These are phyloP conservation scores for Mytilinidion resinicola DNA, from an alignment of 495 filamentous ascomycete species.

Conservation along the genomic window DNA sequence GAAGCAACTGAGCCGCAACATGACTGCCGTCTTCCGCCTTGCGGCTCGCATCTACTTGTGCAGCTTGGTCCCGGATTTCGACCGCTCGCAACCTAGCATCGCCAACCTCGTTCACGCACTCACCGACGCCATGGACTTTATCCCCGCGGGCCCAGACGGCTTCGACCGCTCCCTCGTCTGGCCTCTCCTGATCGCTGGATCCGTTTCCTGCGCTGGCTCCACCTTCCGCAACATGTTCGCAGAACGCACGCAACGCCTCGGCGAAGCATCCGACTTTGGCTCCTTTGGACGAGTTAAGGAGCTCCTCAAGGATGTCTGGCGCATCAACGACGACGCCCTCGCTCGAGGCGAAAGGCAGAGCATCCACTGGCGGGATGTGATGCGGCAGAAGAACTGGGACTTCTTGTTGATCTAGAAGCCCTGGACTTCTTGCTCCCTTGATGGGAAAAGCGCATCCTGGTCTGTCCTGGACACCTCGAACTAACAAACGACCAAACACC, in stretches of 20 bases:
- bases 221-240: constrained; percentile 69
- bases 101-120: constrained; percentile 68
- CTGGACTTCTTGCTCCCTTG: constrained; percentile 21
- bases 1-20: constrained; percentile 73
- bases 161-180: constrained; percentile 89
- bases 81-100: constrained; percentile 61
- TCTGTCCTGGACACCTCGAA: constrained; percentile 19
- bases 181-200: constrained; percentile 83
- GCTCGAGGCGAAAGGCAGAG: constrained; percentile 48
- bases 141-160: constrained; percentile 72
- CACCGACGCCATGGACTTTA: constrained; percentile 61
- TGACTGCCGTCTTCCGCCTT: constrained; percentile 81
- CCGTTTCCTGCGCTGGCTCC: constrained; percentile 60
- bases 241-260: constrained; percentile 62
- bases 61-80: constrained; percentile 83
- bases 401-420: constrained; percentile 75
- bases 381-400: constrained; percentile 87
- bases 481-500: constrained; percentile 10
- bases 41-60: constrained; percentile 94
- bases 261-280: constrained; percentile 68
- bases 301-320: constrained; percentile 79
- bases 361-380: constrained; percentile 91
- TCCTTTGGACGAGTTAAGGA: constrained; percentile 79
- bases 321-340: constrained; percentile 53
- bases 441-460: constrained; percentile 28